A percentile compares a stretch with the other conserved stretches of the same genome.
phyloP scores from a whole-genome alignment of 306 rosid genomes.

The Biancaea sappan region DNA sequence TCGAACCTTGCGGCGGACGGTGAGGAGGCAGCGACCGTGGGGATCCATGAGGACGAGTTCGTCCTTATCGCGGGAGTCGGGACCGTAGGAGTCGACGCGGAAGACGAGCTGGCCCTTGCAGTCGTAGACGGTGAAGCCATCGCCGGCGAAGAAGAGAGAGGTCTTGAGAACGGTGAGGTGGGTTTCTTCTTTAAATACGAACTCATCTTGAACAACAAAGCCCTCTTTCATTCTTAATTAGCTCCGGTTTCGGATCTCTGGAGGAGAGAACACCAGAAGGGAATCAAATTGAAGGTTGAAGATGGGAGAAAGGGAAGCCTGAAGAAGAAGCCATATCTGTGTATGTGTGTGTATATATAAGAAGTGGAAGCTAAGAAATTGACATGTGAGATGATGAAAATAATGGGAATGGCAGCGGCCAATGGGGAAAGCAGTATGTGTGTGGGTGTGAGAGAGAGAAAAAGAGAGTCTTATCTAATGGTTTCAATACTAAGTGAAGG shows the following conservation, averaged over 20 bases:
- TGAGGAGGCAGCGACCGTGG: constrained; percentile 83
- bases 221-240: constrained; percentile 46
- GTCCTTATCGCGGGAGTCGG: constrained; percentile 51
- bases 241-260: too few relatives aligned
- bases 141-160: constrained; percentile 78
- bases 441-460: too few relatives aligned
- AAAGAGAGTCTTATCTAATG: too few relatives aligned
- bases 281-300: neutral
- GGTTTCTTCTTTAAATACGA: constrained; percentile 58
- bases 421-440: too few relatives aligned
- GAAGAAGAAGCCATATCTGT: neutral
- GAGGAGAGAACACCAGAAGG: too few relatives aligned
- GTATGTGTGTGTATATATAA: neutral
- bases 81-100: constrained; percentile 89
- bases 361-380: neutral
- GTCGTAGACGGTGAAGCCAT: constrained; percentile 85
- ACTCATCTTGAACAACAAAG: constrained; percentile 51
- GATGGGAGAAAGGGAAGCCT: neutral
- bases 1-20: constrained; percentile 76
- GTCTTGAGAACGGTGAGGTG: constrained; percentile 80
- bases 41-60: constrained; percentile 92
- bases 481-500: too few relatives aligned
- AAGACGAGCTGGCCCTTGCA: constrained; percentile 69
- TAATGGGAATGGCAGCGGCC: too few relatives aligned
- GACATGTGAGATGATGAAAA: too few relatives aligned